Percentiles rank a stretch among this genome's conserved stretches.
Conservation (phyloP, 2,329 filamentous ascomycete genomes). For the Sarocladiaceae sp. region DNA sequence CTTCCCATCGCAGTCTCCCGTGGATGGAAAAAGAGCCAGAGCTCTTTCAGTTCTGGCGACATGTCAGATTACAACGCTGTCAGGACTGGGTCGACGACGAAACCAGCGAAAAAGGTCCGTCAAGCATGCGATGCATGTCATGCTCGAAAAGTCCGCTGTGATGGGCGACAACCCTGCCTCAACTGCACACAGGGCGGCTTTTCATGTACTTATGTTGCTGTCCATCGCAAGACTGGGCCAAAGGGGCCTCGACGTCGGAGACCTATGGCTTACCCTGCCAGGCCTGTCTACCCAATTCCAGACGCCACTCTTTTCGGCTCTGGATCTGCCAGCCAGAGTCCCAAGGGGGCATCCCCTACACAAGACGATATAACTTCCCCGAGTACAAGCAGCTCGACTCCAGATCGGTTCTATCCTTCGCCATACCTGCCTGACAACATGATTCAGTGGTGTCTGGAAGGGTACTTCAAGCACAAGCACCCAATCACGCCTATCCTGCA, state of each 20-base stretch:
- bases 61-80: background rate
- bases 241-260: constrained; percentile 16
- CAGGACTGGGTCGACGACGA: background rate
- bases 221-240: constrained; percentile 25
- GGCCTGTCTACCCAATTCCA: background rate
- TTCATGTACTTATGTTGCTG: constrained; percentile 22
- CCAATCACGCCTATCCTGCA: constrained; percentile 26
- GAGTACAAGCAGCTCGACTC: background rate
- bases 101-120: constrained; percentile 15
- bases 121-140: constrained; percentile 27
- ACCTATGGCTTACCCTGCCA: background rate
- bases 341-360: background rate
- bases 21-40: too few species aligned
- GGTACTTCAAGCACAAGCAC: constrained; percentile 27
- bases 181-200: constrained; percentile 17
- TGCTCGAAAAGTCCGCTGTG: constrained; percentile 22
- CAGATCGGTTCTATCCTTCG: constrained; percentile 10
- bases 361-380: background rate
- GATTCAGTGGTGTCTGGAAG: constrained; percentile 21
- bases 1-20: too few species aligned
- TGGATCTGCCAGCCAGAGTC: background rate
- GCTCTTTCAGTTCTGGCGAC: background rate
- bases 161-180: constrained; percentile 19
- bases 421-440: constrained; percentile 12
- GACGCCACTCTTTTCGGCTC: background rate